phyloP scores from a whole-genome alignment of 768 basidiomycete species.

The Tulasnella sp. region DNA sequence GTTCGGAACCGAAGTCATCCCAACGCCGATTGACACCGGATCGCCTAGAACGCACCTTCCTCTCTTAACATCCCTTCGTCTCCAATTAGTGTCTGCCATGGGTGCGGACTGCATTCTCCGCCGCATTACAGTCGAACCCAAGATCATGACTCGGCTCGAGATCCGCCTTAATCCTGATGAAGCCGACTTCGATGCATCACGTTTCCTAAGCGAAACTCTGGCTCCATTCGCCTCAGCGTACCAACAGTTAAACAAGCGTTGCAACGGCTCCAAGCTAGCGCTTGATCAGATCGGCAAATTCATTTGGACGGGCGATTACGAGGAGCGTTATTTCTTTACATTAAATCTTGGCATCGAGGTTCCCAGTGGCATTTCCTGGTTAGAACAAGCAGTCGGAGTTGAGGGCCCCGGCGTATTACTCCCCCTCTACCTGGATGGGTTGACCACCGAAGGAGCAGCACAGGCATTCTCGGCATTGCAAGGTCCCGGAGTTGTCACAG shows the following conservation, averaged over 20 bases:
- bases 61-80: background rate
- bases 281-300: no score
- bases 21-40: background rate
- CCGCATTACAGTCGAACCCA: background rate
- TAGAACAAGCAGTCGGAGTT: background rate
- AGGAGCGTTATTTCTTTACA: background rate
- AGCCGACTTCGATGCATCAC: background rate
- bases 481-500: no score
- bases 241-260: no score
- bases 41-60: background rate
- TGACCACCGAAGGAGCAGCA: no score
- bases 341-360: background rate
- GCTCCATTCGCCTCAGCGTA: no score
- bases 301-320: background rate
- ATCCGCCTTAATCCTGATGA: background rate
- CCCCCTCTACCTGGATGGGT: background rate
- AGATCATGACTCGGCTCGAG: background rate
- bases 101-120: background rate
- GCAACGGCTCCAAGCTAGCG: no score
- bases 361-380: background rate
- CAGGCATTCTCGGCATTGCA: no score
- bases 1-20: background rate
- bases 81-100: background rate
- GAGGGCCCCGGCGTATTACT: background rate
- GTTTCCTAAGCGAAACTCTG: background rate